Conservation (phyloP, 176 grass and related monocot genomes). For the Alloteropsis semialata region DNA sequence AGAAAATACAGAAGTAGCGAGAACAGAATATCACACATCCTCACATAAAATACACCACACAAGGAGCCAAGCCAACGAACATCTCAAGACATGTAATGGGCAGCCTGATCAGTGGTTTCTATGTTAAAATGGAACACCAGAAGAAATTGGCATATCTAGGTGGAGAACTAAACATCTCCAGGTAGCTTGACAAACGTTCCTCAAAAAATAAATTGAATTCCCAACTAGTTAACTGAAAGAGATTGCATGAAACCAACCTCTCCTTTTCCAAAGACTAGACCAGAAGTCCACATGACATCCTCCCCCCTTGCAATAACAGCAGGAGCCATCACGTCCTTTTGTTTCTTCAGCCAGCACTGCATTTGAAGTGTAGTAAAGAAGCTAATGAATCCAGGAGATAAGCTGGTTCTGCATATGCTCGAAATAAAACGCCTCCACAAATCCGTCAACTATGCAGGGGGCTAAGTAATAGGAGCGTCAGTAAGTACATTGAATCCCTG, state of each 20-base stretch:
- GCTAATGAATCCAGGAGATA: background rate
- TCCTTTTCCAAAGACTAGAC: constrained; percentile 58
- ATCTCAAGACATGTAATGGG: background rate
- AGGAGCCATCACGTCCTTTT: constrained; percentile 65
- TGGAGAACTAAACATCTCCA: background rate
- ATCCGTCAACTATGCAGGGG: too few relatives aligned
- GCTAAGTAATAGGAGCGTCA: too few relatives aligned
- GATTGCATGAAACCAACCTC: constrained; percentile 47
- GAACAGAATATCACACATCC: background rate
- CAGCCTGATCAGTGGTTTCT: background rate
- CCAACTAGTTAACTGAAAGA: background rate
- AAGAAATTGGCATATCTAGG: background rate
- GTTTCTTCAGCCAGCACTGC: constrained; percentile 95
- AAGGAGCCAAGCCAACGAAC: background rate
- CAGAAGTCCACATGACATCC: constrained; percentile 83
- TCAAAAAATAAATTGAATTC: background rate
- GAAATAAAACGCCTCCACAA: background rate
- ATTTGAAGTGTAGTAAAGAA: background rate
- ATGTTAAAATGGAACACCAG: background rate
- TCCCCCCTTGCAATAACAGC: constrained; percentile 49
- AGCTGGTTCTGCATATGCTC: background rate
- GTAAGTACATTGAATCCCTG: background rate
- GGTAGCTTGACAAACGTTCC: background rate
- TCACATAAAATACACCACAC: background rate
- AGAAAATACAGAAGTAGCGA: background rate